Percentiles rank a stretch among this genome's conserved stretches.
phyloP scores from a whole-genome alignment of 1,139 yeast genomes.

The Diutina mesorugosa region DNA sequence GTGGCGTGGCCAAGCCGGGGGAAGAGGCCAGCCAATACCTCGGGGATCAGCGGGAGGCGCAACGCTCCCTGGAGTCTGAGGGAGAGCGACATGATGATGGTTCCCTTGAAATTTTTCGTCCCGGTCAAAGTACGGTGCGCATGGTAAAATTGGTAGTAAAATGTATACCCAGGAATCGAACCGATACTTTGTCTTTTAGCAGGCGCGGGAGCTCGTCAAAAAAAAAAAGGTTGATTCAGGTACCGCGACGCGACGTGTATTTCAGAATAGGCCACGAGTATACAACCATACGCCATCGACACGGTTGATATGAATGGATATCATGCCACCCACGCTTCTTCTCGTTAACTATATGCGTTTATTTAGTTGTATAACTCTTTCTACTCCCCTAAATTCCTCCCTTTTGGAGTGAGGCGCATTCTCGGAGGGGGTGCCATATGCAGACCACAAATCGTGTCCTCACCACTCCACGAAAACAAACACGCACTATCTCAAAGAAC shows the following conservation, averaged over 20 bases:
- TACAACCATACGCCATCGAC: too few species aligned
- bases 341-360: not conserved
- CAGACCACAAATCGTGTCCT: not conserved
- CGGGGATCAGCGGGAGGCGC: not conserved
- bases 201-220: not conserved
- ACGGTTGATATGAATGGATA: too few species aligned
- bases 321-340: too few species aligned
- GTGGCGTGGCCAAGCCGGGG: not conserved
- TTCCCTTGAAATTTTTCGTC: not conserved
- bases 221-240: not conserved
- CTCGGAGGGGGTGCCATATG: not conserved
- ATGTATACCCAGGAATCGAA: not conserved
- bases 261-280: not conserved
- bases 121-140: not conserved
- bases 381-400: too few species aligned
- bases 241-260: not conserved
- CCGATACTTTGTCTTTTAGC: not conserved
- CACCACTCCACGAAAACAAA: not conserved
- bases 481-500: not conserved
- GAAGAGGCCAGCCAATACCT: not conserved
- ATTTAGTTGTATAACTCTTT: not conserved
- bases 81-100: slow-evolving; percentile 1
- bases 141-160: not conserved
- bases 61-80: not conserved
- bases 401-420: not conserved